Evolutionary conservation across 148 eudicot genomes (phyloP).

Genomic region (Persicaria maculosa): DNA sequence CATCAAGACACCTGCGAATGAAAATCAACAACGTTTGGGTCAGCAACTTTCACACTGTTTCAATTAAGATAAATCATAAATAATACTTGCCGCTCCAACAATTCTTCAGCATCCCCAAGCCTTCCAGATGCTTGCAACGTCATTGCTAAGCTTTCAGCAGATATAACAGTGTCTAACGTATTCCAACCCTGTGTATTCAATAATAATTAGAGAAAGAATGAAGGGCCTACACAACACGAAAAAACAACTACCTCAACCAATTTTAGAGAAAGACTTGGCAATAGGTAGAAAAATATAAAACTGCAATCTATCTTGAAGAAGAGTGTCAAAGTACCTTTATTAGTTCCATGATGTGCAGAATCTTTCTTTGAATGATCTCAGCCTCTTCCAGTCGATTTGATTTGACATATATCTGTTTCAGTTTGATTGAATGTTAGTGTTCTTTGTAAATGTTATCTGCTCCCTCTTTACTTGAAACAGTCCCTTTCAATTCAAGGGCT

Average conservation of each 20-base stretch:
- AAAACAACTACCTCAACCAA: neutral
- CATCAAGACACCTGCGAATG: slow-evolving; percentile 69
- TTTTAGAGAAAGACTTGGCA: neutral
- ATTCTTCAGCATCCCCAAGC: slow-evolving; percentile 61
- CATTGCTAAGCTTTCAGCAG: slow-evolving; percentile 74
- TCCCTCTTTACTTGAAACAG: neutral
- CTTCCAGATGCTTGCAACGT: slow-evolving; percentile 62
- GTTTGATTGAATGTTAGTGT: neutral
- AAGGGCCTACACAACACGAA: neutral
- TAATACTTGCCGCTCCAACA: slow-evolving; percentile 56
- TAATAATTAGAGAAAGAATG: neutral
- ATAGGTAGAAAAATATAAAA: neutral
- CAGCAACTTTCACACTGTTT: neutral
- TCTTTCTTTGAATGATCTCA: slow-evolving; percentile 62
- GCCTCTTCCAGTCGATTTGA: slow-evolving; percentile 55
- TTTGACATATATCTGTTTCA: slow-evolving; percentile 49
- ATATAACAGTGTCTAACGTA: slow-evolving; percentile 67
- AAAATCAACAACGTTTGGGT: neutral
- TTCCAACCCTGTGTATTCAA: slow-evolving; percentile 64
- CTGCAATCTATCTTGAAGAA: neutral
- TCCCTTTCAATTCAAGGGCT: neutral
- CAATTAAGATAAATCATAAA: neutral
- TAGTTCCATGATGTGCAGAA: slow-evolving; percentile 75
- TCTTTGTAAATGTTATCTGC: neutral
- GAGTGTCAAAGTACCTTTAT: slow-evolving; percentile 49